Conservation (phyloP, 2,329 filamentous ascomycete species). For the Aspergillus tubingensis region DNA sequence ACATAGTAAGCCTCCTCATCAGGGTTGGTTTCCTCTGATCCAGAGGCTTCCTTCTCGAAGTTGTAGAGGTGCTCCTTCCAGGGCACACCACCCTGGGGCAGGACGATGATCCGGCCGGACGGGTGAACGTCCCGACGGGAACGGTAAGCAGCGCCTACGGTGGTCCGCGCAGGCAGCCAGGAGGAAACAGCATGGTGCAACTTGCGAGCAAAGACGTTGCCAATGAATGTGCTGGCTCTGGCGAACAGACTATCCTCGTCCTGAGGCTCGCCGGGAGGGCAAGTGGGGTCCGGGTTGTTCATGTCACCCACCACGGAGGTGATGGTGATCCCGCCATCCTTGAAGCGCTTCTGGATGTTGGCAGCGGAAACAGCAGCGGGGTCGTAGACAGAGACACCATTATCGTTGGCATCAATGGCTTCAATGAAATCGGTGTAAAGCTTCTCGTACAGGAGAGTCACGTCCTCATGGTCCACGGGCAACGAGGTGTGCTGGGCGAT, state of each 20-base stretch:
- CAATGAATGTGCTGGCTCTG: slow-evolving; percentile 77
- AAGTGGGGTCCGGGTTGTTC: slow-evolving; percentile 64
- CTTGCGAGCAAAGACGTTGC: slow-evolving; percentile 81
- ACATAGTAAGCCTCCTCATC: slow-evolving; percentile 75
- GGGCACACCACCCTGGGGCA: slow-evolving; percentile 74
- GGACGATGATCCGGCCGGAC: slow-evolving; percentile 76
- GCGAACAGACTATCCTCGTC: slow-evolving; percentile 81
- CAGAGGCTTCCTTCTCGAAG: slow-evolving; percentile 65
- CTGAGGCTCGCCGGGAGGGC: slow-evolving; percentile 61
- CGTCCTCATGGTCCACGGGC: slow-evolving; percentile 63
- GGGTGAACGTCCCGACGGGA: slow-evolving; percentile 68
- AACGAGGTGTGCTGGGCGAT: slow-evolving; percentile 68
- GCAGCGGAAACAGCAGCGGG: slow-evolving; percentile 67
- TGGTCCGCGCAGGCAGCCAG: slow-evolving; percentile 84
- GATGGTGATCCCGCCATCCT: slow-evolving; percentile 78
- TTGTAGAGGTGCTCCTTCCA: slow-evolving; percentile 97
- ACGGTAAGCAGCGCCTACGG: slow-evolving; percentile 75
- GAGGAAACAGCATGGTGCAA: slow-evolving; percentile 72
- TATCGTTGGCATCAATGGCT: slow-evolving; percentile 96
- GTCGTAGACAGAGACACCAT: slow-evolving; percentile 85
- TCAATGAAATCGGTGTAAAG: slow-evolving; percentile 93
- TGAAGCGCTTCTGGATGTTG: slow-evolving; percentile 79
- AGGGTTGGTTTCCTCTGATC: slow-evolving; percentile 38
- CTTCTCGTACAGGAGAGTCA: slow-evolving; percentile 78
- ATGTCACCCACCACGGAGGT: slow-evolving; percentile 78